Evolutionary conservation across 164 flowering plant species (phyloP), one percentile per base, ranked within the genome.

Genomic region (Magnolia changhungtana): DNA sequence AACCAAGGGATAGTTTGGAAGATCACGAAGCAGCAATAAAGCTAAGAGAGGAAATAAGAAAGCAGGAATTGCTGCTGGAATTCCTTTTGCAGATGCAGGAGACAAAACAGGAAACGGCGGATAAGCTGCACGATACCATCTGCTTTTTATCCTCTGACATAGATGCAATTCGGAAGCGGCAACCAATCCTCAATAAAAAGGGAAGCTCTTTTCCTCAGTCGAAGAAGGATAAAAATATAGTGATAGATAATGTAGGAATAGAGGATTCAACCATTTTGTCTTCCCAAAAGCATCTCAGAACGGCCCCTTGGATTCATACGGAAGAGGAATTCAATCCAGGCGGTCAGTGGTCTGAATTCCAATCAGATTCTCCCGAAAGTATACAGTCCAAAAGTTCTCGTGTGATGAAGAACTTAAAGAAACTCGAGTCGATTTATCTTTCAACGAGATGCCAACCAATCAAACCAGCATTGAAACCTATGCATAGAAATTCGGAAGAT

Each of bases 351-450:
- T 82, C 85, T 51, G 87, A 82, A 23, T 27, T 67, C 1, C 74
- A 72, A 16, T 58, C 74, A 23, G 84, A 81, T 37, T 79, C 79
- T 77, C 88, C 77, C 69, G 90, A 83, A 77, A 86, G 76, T 65
- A 31, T 79, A 72, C 77, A 87, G 71, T 84, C 84, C n/a, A 88
- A 83, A 81, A 87, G 81, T 84, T 87, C 97, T 31, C 89, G 93
- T 59, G 70, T 93, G 75, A 85, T 93, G 94, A 91, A 88, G 80
- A 90, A 96, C 86, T 94, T 96, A 61, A 90, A 87, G 83, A 90
- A 89, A 76, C 83, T 93, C 10, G 98, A 96, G 81, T 80, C 89
- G 58, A 97, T 92, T 74, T 96, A 96, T 76, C 86, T 92, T 77
- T 78, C 85, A 76, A 90, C 91, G 8, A 89, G 98, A 83, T 84